Conservation (phyloP, 495 filamentous ascomycete species). For the Oidiodendron maius region DNA sequence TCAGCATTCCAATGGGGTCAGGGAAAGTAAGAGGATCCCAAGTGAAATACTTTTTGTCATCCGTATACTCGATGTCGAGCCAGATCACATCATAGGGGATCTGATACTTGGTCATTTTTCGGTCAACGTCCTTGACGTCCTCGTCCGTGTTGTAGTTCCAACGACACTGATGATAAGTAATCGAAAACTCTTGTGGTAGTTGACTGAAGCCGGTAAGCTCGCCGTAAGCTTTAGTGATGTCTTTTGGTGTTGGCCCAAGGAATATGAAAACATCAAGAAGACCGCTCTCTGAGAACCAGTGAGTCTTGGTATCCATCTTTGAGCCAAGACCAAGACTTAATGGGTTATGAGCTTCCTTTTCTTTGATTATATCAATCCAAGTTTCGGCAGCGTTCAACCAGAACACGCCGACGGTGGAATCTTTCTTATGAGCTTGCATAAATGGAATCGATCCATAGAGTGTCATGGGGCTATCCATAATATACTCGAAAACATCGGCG, state of each 20-base stretch:
- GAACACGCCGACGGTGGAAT: conserved; percentile 94
- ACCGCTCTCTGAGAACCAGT: conserved; percentile 94
- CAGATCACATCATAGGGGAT: conserved; percentile 99
- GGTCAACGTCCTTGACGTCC: conserved; percentile 92
- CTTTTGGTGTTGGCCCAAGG: conserved; percentile 77
- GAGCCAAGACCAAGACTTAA: conserved; percentile 63
- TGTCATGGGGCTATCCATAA: conserved; percentile 97
- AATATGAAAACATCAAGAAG: conserved; percentile 90
- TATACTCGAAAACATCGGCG: conserved; percentile 94
- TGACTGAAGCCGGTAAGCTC: conserved; percentile 93
- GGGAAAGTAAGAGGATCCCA: conserved; percentile 86
- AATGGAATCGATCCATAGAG: conserved; percentile 92
- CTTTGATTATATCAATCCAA: conserved; percentile 90
- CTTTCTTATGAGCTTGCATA: conserved; percentile 93
- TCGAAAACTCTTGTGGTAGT: conserved; percentile 83
- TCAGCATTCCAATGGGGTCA: conserved; percentile 79
- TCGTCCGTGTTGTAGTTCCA: conserved; percentile 99
- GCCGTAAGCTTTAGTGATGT: conserved; percentile 72
- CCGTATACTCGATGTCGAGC: conserved; percentile 95
- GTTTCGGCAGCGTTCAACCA: conserved; percentile 98
- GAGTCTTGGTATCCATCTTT: conserved; percentile 76
- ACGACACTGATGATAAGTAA: conserved; percentile 94
- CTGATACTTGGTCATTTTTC: conserved; percentile 88
- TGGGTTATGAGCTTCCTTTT: conserved; percentile 68
- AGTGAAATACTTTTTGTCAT: conserved; percentile 95